phyloP scores from a whole-genome alignment of 305 asterid genomes.

The Fraxinus dipetala region DNA sequence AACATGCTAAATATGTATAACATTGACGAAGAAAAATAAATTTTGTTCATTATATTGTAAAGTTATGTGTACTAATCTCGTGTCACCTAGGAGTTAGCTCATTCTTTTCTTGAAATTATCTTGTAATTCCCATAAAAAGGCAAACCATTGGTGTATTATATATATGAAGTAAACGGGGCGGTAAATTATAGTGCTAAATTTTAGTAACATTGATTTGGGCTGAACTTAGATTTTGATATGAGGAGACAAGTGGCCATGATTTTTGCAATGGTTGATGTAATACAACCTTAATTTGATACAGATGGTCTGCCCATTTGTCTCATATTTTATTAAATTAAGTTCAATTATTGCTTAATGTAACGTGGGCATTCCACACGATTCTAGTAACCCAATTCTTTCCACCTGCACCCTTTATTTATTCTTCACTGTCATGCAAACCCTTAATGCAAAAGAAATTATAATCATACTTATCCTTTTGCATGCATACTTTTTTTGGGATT shows the following conservation, averaged over 20 bases:
- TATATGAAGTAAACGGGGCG: neutral
- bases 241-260: neutral
- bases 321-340: slow-evolving; percentile 16
- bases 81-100: neutral
- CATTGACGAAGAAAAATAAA: neutral
- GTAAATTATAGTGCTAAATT: neutral
- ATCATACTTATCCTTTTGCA: neutral
- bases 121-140: neutral
- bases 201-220: neutral
- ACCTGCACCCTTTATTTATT: neutral
- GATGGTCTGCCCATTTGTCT: slow-evolving; percentile 13
- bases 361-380: neutral
- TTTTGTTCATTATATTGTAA: neutral
- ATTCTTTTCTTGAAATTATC: neutral
- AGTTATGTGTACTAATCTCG: neutral
- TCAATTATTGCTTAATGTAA: slow-evolving; percentile 20
- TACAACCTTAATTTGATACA: slow-evolving; percentile 16
- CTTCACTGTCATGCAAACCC: neutral
- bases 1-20: neutral
- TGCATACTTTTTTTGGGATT: neutral
- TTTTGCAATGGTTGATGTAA: neutral
- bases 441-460: neutral
- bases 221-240: neutral
- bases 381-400: neutral
- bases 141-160: neutral